These are phyloP conservation scores for Phytopythium chamaehyphon DNA, from an alignment of 352 stramenopile genomes.

Conservation along the genomic window DNA sequence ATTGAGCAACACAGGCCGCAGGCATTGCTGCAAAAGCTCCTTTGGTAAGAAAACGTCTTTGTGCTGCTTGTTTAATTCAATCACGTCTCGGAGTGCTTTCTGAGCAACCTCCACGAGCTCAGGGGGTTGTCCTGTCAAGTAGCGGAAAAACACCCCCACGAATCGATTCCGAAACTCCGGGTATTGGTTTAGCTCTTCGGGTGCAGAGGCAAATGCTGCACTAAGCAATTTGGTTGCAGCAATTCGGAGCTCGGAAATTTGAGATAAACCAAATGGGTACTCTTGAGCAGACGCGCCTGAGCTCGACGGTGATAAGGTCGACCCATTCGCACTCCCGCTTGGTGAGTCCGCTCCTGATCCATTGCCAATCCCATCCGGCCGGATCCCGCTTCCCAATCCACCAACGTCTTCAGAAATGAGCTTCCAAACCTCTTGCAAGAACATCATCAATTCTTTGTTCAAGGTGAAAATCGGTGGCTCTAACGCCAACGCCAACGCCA, in stretches of 20 bases:
- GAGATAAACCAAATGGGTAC: slow-evolving; percentile 84
- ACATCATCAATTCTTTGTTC: slow-evolving; percentile 82
- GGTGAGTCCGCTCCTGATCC: slow-evolving; percentile 16
- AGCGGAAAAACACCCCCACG: slow-evolving; percentile 89
- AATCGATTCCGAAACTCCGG: slow-evolving; percentile 84
- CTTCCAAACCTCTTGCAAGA: slow-evolving; percentile 84
- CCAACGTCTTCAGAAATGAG: slow-evolving; percentile 74
- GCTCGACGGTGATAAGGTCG: slow-evolving; percentile 16
- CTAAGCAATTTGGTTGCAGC: slow-evolving; percentile 86
- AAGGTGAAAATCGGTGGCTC: slow-evolving; percentile 77
- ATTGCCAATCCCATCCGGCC: slow-evolving; percentile 14
- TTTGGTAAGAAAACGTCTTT: slow-evolving; percentile 90
- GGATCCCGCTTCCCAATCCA: neutral
- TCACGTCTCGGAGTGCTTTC: slow-evolving; percentile 73
- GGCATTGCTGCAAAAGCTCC: slow-evolving; percentile 94
- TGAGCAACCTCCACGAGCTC: slow-evolving; percentile 82
- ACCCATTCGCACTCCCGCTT: neutral
- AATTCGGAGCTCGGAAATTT: slow-evolving; percentile 79
- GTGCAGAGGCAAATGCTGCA: slow-evolving; percentile 77
- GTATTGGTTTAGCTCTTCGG: slow-evolving; percentile 81
- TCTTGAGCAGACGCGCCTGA: slow-evolving; percentile 61
- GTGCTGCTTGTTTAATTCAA: slow-evolving; percentile 84
- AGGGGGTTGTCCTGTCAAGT: slow-evolving; percentile 81
- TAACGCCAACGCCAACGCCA: slow-evolving; percentile 73
- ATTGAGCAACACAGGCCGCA: slow-evolving; percentile 95